These are phyloP conservation scores for Protomyces inouyei DNA, from an alignment of 1,139 yeast species.

Conservation along the genomic window DNA sequence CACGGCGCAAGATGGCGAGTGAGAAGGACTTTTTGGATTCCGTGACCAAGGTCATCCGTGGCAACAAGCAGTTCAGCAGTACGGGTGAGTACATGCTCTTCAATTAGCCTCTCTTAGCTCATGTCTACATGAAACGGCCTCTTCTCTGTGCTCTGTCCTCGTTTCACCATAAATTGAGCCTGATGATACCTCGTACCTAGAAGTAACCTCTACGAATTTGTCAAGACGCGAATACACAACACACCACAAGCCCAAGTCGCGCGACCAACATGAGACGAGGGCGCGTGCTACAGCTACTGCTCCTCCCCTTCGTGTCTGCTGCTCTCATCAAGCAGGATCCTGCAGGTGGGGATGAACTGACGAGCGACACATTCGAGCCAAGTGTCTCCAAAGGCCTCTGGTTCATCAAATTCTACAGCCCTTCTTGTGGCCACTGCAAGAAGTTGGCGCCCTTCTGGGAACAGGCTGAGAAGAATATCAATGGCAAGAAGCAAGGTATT, in stretches of 20 bases:
- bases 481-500: slow-evolving; percentile 35
- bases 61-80: slow-evolving; percentile 94
- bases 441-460: slow-evolving; percentile 43
- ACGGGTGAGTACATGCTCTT: slow-evolving; percentile 43
- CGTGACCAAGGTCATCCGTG: slow-evolving; percentile 96
- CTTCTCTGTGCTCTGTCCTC: too few relatives aligned
- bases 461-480: slow-evolving; percentile 35
- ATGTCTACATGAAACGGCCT: too few relatives aligned
- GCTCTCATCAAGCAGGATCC: neutral
- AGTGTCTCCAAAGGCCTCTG: slow-evolving; percentile 35
- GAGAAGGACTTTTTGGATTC: slow-evolving; percentile 97
- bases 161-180: too few relatives aligned
- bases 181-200: too few relatives aligned
- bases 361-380: slow-evolving; percentile 1
- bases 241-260: too few relatives aligned
- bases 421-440: slow-evolving; percentile 43
- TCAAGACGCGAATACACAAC: too few relatives aligned
- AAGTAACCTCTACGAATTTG: too few relatives aligned
- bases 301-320: neutral
- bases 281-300: neutral
- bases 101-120: slow-evolving; percentile 1
- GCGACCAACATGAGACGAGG: neutral
- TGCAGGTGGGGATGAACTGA: neutral
- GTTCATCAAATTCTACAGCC: slow-evolving; percentile 45
- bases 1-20: slow-evolving; percentile 94